Conservation (phyloP, 129 eudicot genomes). For the Helianthus tuberosus region DNA sequence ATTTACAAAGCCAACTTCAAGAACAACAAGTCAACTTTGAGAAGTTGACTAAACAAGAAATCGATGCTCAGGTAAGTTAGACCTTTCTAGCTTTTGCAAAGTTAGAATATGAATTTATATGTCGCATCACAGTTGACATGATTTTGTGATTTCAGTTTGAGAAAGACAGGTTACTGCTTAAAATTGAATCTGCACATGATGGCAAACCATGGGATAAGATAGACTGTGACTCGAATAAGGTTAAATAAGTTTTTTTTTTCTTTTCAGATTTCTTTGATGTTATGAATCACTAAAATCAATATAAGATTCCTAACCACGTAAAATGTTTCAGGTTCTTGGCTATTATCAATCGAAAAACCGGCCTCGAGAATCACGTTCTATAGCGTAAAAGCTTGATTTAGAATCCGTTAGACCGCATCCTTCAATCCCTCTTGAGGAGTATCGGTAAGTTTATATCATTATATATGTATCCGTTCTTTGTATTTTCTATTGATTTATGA, state of each 20-base stretch:
- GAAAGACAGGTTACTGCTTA: conserved; percentile 67
- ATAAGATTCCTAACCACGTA: conserved; percentile 20
- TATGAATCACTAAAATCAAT: background rate
- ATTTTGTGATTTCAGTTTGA: conserved; percentile 58
- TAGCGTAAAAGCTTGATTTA: no score
- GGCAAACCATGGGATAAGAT: conserved; percentile 83
- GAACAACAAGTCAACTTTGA: conserved; percentile 56
- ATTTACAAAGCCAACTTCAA: conserved; percentile 69
- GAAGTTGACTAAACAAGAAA: conserved; percentile 69
- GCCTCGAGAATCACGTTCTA: no score
- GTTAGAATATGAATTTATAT: conserved; percentile 11
- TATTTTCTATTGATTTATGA: no score
- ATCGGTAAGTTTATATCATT: no score
- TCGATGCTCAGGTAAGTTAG: conserved; percentile 81
- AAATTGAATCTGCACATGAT: conserved; percentile 74
- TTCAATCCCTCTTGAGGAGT: no score
- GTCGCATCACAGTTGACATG: conserved; percentile 14
- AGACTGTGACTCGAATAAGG: conserved; percentile 55
- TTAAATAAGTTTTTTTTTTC: conserved; percentile 20
- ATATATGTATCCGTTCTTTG: no score
- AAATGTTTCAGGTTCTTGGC: conserved; percentile 47
- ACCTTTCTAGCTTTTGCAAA: background rate
- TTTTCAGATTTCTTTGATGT: conserved; percentile 11
- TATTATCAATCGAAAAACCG: no score
- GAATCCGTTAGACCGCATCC: no score